Conservation (phyloP, 306 rosid species). For the Lathyrus sativus region DNA sequence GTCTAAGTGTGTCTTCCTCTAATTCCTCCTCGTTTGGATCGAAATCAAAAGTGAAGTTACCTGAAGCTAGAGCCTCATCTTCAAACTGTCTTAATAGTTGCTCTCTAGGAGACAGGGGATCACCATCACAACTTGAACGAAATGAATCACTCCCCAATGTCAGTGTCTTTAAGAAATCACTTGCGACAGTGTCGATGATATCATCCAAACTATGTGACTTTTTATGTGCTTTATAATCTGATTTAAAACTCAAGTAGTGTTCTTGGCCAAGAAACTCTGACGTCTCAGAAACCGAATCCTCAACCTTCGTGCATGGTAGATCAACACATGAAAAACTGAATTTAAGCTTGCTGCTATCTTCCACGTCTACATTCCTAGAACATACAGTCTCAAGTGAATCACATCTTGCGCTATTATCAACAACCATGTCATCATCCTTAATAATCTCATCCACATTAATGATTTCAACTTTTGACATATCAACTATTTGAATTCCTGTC, state of each 20-base stretch:
- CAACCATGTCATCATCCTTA: slow-evolving; percentile 44
- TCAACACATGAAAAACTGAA: slow-evolving; percentile 34
- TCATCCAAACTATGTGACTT: slow-evolving; percentile 62
- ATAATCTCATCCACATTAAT: slow-evolving; percentile 51
- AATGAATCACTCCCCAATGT: slow-evolving; percentile 51
- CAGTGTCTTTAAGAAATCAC: slow-evolving; percentile 67
- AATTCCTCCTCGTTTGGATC: slow-evolving; percentile 50
- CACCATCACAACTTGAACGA: slow-evolving; percentile 45
- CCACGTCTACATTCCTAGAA: slow-evolving; percentile 36
- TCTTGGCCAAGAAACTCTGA: slow-evolving; percentile 39
- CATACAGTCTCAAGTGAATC: slow-evolving; percentile 34
- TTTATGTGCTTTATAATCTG: slow-evolving; percentile 42
- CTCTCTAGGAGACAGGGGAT: slow-evolving; percentile 77
- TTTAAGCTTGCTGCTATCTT: slow-evolving; percentile 39
- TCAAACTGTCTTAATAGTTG: slow-evolving; percentile 72
- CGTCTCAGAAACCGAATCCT: slow-evolving; percentile 38
- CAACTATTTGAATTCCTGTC: slow-evolving; percentile 38
- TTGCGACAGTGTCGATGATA: slow-evolving; percentile 59
- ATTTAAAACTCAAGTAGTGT: slow-evolving; percentile 36
- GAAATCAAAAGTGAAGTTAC: slow-evolving; percentile 44
- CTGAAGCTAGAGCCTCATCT: slow-evolving; percentile 56
- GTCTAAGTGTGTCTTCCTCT: slow-evolving; percentile 27
- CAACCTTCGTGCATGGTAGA: slow-evolving; percentile 40
- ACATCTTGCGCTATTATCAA: slow-evolving; percentile 35
- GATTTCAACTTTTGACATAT: slow-evolving; percentile 49